These are phyloP conservation scores for Phalaenopsis aphrodite DNA, from an alignment of 106 monocot genomes.

Conservation along the genomic window DNA sequence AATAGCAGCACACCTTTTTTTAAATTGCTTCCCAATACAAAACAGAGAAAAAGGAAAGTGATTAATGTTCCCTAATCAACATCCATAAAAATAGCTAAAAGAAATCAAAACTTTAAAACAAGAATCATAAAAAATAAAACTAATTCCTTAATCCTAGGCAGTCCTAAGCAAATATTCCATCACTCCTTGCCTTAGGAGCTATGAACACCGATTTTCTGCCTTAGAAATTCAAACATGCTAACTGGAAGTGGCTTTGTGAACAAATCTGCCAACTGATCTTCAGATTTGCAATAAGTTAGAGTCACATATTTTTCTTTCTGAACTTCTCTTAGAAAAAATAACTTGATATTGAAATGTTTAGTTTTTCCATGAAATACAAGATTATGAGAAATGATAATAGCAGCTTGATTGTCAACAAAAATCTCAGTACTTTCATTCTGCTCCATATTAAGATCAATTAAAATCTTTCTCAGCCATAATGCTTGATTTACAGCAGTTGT, in stretches of 20 bases:
- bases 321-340: neutral
- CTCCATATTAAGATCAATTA: neutral
- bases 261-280: neutral
- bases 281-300: neutral
- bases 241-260: neutral
- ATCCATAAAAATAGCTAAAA: too few species aligned
- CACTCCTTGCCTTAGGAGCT: neutral
- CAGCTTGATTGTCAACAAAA: neutral
- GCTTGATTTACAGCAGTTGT: neutral
- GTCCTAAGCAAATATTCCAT: neutral
- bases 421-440: conserved; percentile 3
- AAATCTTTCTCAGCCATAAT: neutral
- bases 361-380: neutral
- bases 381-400: neutral
- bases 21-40: too few species aligned
- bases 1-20: too few species aligned
- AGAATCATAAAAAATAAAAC: too few species aligned
- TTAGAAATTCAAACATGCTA: neutral
- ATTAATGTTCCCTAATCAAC: too few species aligned
- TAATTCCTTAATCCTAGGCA: too few species aligned
- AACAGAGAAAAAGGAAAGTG: too few species aligned
- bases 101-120: too few species aligned
- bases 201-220: neutral
- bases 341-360: neutral
- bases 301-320: neutral